Evolutionary conservation across 352 stramenopile species (phyloP).

Genomic region (Globisporangium nunn): DNA sequence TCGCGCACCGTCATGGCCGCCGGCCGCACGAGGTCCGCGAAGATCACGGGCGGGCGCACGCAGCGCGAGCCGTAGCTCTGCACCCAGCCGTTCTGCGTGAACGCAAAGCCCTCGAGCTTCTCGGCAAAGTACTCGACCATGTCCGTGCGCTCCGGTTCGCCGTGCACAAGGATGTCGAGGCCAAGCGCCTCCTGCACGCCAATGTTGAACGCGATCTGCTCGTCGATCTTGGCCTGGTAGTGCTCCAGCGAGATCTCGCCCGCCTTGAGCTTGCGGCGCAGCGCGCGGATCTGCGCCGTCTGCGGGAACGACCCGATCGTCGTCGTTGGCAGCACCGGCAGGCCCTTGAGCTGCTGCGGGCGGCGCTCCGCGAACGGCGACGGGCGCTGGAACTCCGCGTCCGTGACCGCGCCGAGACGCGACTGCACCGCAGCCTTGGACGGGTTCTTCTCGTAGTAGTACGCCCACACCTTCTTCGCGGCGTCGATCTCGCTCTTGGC

Average conservation of each 20-base stretch:
- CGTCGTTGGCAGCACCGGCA: conserved; percentile 88
- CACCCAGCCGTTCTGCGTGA: conserved; percentile 91
- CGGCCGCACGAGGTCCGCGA: conserved; percentile 79
- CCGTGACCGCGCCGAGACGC: conserved; percentile 48
- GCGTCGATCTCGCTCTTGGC: conserved; percentile 43
- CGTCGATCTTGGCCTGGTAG: conserved; percentile 86
- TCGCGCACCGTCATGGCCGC: conserved; percentile 88
- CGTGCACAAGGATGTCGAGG: conserved; percentile 92
- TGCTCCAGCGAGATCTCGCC: conserved; percentile 65
- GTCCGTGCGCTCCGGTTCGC: conserved; percentile 90
- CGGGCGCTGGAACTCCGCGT: conserved; percentile 74
- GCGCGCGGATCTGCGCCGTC: conserved; percentile 80
- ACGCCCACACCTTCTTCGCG: conserved; percentile 51
- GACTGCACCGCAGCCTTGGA: conserved; percentile 58
- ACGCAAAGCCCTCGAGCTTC: conserved; percentile 89
- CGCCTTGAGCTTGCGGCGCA: conserved; percentile 76
- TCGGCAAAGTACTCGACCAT: conserved; percentile 96
- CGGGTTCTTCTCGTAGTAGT: conserved; percentile 84
- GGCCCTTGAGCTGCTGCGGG: conserved; percentile 51
- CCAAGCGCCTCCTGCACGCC: conserved; percentile 88
- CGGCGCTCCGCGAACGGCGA: conserved; percentile 77
- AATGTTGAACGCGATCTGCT: conserved; percentile 91
- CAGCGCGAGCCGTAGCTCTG: conserved; percentile 91
- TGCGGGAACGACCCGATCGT: conserved; percentile 94
- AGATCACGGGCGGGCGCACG: conserved; percentile 90